A percentile compares a stretch with the other conserved stretches of the same genome.
Conservation (phyloP, 2,329 filamentous ascomycete species). For the Coniosporium tulheliwenetii region DNA sequence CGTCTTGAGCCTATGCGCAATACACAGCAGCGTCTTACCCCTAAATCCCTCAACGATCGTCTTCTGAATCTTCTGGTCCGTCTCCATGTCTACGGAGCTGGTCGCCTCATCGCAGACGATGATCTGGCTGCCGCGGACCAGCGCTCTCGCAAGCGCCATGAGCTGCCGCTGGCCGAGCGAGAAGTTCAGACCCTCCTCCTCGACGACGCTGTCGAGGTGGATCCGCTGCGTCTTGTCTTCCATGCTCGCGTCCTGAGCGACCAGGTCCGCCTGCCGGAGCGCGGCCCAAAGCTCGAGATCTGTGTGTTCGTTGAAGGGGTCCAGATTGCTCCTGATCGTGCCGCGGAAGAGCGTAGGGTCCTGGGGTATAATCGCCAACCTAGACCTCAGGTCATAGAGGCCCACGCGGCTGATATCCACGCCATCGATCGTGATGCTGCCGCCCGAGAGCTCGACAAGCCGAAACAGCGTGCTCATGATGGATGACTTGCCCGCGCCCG, state of each 20-base stretch:
- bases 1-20: conserved; percentile 81
- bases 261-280: conserved; percentile 60
- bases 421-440: conserved; percentile 32
- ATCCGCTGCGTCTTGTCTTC: conserved; percentile 42
- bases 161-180: conserved; percentile 88
- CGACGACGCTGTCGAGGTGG: conserved; percentile 69
- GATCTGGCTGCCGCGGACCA: conserved; percentile 77
- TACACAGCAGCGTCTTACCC: conserved; percentile 79
- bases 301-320: conserved; percentile 64
- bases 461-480: conserved; percentile 77
- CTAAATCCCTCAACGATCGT: conserved; percentile 77
- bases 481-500: conserved; percentile 67
- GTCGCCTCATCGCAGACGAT: conserved; percentile 97
- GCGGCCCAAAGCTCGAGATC: conserved; percentile 68
- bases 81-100: conserved; percentile 85
- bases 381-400: conserved; percentile 58
- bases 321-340: conserved; percentile 64
- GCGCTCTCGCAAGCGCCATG: conserved; percentile 81
- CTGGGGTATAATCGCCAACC: conserved; percentile 70
- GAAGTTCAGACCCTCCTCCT: conserved; percentile 93
- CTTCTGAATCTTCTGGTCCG: conserved; percentile 83
- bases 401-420: conserved; percentile 54
- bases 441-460: conserved; percentile 35
- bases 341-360: conserved; percentile 73
- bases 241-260: conserved; percentile 34